phyloP scores from a whole-genome alignment of 441 rosid genomes.

The Syzygium syzygioides region DNA sequence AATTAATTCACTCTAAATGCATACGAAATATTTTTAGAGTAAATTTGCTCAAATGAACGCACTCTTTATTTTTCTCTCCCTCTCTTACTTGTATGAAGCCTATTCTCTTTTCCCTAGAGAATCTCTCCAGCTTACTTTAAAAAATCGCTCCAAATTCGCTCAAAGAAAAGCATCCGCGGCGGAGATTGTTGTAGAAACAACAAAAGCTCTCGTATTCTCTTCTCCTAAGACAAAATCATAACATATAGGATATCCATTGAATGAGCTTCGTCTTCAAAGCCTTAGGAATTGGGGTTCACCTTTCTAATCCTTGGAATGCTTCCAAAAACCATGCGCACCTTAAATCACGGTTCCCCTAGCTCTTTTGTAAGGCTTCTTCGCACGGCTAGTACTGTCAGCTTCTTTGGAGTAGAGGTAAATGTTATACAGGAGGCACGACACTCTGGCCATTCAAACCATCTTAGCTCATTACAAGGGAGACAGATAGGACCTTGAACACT shows the following conservation, averaged over 20 bases:
- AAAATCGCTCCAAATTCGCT: not conserved
- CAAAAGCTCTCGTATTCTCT: too few relatives aligned
- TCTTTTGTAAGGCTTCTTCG: not conserved
- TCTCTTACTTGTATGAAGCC: not conserved
- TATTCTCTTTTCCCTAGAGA: not conserved
- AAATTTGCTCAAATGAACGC: accelerated
- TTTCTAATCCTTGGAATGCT: not conserved
- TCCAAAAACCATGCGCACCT: not conserved
- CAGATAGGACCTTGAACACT: not conserved
- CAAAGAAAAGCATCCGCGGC: too few relatives aligned
- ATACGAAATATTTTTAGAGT: not conserved
- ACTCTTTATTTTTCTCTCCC: not conserved
- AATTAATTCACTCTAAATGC: not conserved
- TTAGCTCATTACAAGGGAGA: not conserved
- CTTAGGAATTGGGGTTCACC: not conserved
- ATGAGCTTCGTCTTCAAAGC: too few relatives aligned
- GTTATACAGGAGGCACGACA: not conserved
- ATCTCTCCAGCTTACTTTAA: not conserved
- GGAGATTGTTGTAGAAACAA: too few relatives aligned
- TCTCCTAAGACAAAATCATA: too few relatives aligned
- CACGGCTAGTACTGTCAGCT: not conserved
- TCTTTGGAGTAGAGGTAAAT: accelerated
- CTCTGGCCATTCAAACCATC: not conserved
- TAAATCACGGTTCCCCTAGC: not conserved
- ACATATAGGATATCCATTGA: too few relatives aligned